Conservation (phyloP, 352 stramenopile genomes). For the Pythium monospermum region DNA sequence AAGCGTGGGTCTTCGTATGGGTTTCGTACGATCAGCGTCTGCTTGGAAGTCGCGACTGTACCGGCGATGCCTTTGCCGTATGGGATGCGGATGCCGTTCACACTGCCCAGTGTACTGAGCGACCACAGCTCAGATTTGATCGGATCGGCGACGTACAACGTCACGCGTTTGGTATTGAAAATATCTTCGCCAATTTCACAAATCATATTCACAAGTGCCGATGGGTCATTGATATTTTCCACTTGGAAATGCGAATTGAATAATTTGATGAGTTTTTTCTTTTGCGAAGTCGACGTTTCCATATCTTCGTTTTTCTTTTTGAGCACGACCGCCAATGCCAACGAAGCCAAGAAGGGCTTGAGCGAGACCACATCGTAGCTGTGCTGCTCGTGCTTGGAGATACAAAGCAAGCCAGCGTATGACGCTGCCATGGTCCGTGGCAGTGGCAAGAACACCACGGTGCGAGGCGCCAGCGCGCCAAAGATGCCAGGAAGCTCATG, state of each 20-base stretch:
- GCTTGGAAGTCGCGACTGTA: slow-evolving; percentile 49
- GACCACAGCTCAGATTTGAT: slow-evolving; percentile 78
- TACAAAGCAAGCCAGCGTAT: slow-evolving; percentile 39
- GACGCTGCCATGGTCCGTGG: slow-evolving; percentile 30
- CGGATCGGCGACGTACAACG: slow-evolving; percentile 64
- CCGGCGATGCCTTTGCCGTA: slow-evolving; percentile 76
- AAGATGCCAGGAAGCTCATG: slow-evolving; percentile 23
- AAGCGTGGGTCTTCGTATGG: slow-evolving; percentile 79
- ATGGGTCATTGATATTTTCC: slow-evolving; percentile 64
- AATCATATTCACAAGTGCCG: slow-evolving; percentile 65
- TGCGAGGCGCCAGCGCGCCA: slow-evolving; percentile 7
- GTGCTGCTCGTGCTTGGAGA: slow-evolving; percentile 20
- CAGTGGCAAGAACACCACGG: slow-evolving; percentile 46
- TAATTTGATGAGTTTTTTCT: slow-evolving; percentile 57
- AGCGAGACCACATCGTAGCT: slow-evolving; percentile 25
- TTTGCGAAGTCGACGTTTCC: slow-evolving; percentile 51
- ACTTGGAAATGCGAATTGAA: slow-evolving; percentile 65
- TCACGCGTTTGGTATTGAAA: slow-evolving; percentile 68
- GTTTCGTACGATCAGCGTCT: slow-evolving; percentile 55
- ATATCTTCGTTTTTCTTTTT: slow-evolving; percentile 62
- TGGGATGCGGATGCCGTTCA: slow-evolving; percentile 69
- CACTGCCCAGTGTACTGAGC: slow-evolving; percentile 58
- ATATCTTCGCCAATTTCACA: slow-evolving; percentile 59
- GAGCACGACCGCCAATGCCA: slow-evolving; percentile 37
- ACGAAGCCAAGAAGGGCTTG: slow-evolving; percentile 45